These are phyloP conservation scores for Diplotaxis tenuifolia DNA, from an alignment of 345 rosid genomes.

Conservation along the genomic window DNA sequence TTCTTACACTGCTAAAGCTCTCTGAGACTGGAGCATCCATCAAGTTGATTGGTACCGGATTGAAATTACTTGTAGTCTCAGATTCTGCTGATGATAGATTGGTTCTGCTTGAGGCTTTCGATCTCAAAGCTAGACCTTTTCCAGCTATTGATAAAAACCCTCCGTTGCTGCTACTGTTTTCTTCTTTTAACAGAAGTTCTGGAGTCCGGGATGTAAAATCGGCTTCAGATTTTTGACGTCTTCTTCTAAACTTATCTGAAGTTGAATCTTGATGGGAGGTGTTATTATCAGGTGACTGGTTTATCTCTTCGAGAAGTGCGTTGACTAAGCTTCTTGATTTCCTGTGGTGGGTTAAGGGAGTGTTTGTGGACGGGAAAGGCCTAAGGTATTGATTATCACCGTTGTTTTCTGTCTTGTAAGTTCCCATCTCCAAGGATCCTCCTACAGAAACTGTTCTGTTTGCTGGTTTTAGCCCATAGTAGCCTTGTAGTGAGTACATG, in stretches of 20 bases:
- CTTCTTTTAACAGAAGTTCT: conserved; percentile 64
- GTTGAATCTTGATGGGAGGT: conserved; percentile 24
- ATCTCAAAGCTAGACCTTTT: conserved; percentile 65
- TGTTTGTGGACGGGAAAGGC: conserved; percentile 38
- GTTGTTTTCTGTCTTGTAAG: conserved; percentile 37
- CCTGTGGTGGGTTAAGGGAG: conserved; percentile 46
- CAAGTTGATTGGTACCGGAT: conserved; percentile 44
- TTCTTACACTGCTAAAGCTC: conserved; percentile 49
- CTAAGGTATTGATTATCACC: conserved; percentile 39
- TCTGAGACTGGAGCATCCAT: conserved; percentile 41
- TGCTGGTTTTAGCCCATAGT: conserved; percentile 59
- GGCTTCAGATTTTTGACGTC: conserved; percentile 71
- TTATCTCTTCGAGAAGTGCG: conserved; percentile 46
- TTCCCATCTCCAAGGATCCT: conserved; percentile 40
- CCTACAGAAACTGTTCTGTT: conserved; percentile 43
- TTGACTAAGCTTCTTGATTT: conserved; percentile 63
- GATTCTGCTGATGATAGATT: conserved; percentile 39
- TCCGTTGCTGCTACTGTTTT: conserved; percentile 38
- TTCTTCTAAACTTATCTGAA: conserved; percentile 45
- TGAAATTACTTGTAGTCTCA: conserved; percentile 30
- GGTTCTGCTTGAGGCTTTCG: conserved; percentile 56
- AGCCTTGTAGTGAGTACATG: conserved; percentile 76
- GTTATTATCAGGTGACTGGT: conserved; percentile 34
- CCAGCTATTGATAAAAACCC: conserved; percentile 50
- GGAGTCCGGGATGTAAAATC: conserved; percentile 47